Evolutionary conservation across 2,329 filamentous ascomycete species (phyloP), one percentile per base, ranked within the genome.

Genomic region (Tolypocladium sp.): DNA sequence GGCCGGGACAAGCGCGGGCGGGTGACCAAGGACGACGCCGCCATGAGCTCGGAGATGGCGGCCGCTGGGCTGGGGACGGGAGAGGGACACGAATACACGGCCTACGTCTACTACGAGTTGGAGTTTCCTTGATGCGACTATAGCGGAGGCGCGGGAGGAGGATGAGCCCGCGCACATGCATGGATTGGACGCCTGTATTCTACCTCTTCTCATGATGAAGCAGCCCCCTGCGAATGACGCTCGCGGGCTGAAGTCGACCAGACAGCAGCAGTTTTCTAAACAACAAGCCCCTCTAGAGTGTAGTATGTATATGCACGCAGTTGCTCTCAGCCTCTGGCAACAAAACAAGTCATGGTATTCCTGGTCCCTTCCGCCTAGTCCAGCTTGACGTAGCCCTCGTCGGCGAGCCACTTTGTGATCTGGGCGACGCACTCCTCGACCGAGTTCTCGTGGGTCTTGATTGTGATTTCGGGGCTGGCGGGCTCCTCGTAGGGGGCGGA

Each of bases 21-120:
- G 64, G 87, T 94, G 65, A 89, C 89, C 70, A 95, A 96, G 74
- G 94, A 99, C 70, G 93, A 97, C 68, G 86, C 87, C 17, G 80
- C 85, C 35, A 75, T 90, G 69, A 86, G 89, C 49, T 88, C 86
- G 42, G 93, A 97, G 66, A 90, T 97, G 83, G 90, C 91, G 46
- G 87, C 89, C 3, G 88, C 87, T 4, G 89, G 85, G 33, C 72
- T 88, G 56, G 81, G 79, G 30, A 82, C 84, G 49, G 85, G 84
- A 22, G 90, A 92, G 60, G 87, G 87, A 58, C 81, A 84, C 66
- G 92, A 97, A 73, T 99, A 97, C 78, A 94, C 91, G 61, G 89
- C 94, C 46, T 99, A 95, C 75, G 94, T 97, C 70, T 97, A 92
- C 79, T 99, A 97, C 76, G 91, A 96, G 72, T 90, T 97, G 71